Conservation (phyloP, 2,329 filamentous ascomycete genomes). For the Fusarium staphyleae region DNA sequence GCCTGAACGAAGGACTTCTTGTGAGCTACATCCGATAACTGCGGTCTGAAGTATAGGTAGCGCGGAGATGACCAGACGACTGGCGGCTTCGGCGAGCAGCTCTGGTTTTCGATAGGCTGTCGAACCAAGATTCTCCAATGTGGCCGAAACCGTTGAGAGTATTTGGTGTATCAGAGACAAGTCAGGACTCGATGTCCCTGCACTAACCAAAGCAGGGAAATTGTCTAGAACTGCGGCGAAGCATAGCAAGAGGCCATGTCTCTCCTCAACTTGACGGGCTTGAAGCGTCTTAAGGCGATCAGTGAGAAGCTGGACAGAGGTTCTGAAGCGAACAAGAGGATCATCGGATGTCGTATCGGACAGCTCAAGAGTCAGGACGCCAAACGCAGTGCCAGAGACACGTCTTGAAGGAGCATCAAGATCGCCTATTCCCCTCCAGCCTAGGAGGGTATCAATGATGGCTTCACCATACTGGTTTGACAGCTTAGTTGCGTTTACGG, state of each 20-base stretch:
- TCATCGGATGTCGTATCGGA: conserved; percentile 36
- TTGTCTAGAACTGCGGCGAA: conserved; percentile 65
- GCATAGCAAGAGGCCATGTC: conserved; percentile 70
- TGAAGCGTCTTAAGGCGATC: conserved; percentile 54
- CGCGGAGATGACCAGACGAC: conserved; percentile 63
- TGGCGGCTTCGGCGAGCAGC: conserved; percentile 67
- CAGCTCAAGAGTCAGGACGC: conserved; percentile 58
- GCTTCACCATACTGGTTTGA: conserved; percentile 73
- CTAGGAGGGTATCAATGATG: conserved; percentile 73
- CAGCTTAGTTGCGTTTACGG: conserved; percentile 71
- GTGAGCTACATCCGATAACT: conserved; percentile 27
- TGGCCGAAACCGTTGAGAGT: conserved; percentile 39
- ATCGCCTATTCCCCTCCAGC: conserved; percentile 89
- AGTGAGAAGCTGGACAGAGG: conserved; percentile 53
- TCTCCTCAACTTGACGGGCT: conserved; percentile 69
- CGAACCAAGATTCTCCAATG: conserved; percentile 52
- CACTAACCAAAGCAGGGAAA: conserved; percentile 47
- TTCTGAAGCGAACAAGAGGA: conserved; percentile 41
- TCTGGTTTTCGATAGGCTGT: conserved; percentile 66
- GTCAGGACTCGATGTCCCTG: conserved; percentile 21
- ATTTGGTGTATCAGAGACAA: conserved; percentile 42
- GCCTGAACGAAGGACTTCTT: conserved; percentile 31
- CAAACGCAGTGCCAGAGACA: conserved; percentile 74
- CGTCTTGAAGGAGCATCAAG: conserved; percentile 76
- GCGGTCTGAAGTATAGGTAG: conserved; percentile 56